Evolutionary conservation across 2,329 filamentous ascomycete genomes (phyloP), one percentile per base, ranked within the genome.

Genomic region (Tetracladium maxilliforme): DNA sequence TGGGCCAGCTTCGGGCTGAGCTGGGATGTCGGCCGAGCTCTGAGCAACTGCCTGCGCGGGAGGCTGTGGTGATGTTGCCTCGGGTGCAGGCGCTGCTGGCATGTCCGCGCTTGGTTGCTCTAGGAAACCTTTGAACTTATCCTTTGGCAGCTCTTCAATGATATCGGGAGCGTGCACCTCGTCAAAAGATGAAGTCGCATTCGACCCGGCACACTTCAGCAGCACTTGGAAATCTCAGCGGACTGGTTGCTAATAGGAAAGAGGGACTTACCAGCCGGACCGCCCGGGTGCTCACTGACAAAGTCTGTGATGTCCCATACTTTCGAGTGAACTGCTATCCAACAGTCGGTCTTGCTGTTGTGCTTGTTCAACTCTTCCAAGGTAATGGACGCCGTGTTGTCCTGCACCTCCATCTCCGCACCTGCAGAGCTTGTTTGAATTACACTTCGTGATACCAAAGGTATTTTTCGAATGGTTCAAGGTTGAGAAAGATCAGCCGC

Each of bases 291-390:
- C 20, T 45, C 37, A 14, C 43, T n/a, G n/a, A n/a, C n/a, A n/a
- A n/a, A n/a, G n/a, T n/a, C n/a, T 10, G 21, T 33, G 41, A 61
- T 71, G 52, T 77, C 70, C 49, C 75, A 77, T 22, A 76, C 70
- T 31, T 65, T 63, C 35, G 63, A 66, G 40, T 76, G 74, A 4
- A 77, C 52, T 22, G 76, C 51, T 1, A 75, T 69, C 70, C 71
- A 76, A 48, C 71, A 77, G 43, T 64, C 70, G 16, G 70, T 59
- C 25, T 50, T 47, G 7, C 63, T 63, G 41, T 70, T 71, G 48
- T 77, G 71, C 37, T n/a, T n/a, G n/a, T n/a, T n/a, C n/a, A n/a
- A n/a, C n/a, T n/a, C n/a, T n/a, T n/a, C n/a, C n/a, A n/a, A n/a
- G n/a, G n/a, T n/a, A n/a, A n/a, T n/a, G n/a, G n/a, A n/a, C n/a